These are phyloP conservation scores for Madurella mycetomatis DNA, from an alignment of 2,329 filamentous ascomycete genomes.

Conservation along the genomic window DNA sequence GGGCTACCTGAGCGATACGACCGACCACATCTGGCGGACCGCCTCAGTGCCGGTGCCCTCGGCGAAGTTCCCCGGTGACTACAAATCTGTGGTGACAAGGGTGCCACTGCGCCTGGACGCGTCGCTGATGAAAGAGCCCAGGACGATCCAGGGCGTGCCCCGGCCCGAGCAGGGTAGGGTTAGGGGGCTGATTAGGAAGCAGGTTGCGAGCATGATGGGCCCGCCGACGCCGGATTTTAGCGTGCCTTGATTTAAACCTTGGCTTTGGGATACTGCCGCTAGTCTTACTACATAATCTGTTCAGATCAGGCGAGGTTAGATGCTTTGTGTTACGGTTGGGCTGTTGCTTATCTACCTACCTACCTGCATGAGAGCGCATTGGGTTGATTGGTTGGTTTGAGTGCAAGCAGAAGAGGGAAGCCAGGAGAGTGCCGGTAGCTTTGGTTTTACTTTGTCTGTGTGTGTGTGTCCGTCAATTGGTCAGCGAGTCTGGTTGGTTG, in stretches of 20 bases:
- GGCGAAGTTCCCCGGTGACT: conserved; percentile 59
- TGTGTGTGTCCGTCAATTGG: too few species aligned
- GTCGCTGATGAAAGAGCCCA: conserved; percentile 84
- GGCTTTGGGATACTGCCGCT: neutral
- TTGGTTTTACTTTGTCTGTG: too few species aligned
- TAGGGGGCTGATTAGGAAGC: conserved; percentile 51
- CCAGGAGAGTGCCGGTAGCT: too few species aligned
- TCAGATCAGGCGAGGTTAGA: too few species aligned
- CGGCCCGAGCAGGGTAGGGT: conserved; percentile 50
- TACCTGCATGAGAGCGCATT: too few species aligned
- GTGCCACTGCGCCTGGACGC: conserved; percentile 81
- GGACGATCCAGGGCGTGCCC: conserved; percentile 85
- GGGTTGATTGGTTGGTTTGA: too few species aligned
- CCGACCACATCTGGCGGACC: conserved; percentile 76
- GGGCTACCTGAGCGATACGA: conserved; percentile 65
- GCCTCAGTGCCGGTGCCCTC: conserved; percentile 57
- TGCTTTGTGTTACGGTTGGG: too few species aligned
- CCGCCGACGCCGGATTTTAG: conserved; percentile 24
- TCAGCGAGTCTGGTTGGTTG: too few species aligned
- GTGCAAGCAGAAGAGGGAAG: too few species aligned
- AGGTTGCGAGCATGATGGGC: conserved; percentile 42
- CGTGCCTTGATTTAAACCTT: conserved; percentile 8
- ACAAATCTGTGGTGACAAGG: conserved; percentile 55
- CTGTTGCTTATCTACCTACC: too few species aligned
- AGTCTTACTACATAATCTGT: too few species aligned